These are phyloP conservation scores for Bruguiera hainesii DNA, from an alignment of 441 rosid genomes.

Conservation along the genomic window DNA sequence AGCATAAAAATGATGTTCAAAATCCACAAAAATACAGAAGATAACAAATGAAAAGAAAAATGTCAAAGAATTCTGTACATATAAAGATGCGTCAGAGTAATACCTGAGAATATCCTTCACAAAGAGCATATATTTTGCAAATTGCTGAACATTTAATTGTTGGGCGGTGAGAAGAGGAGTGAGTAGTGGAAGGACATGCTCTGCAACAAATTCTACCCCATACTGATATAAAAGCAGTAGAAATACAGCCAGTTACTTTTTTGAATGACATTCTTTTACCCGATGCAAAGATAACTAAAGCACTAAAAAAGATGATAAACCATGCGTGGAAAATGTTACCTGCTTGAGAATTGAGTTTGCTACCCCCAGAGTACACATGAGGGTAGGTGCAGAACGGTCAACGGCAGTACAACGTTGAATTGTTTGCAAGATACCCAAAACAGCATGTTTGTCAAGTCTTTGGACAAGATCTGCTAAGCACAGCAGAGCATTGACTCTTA, in stretches of 20 bases:
- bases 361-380: conserved; percentile 91
- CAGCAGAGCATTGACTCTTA: conserved; percentile 86
- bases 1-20: not conserved
- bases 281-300: not conserved
- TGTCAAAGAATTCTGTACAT: not conserved
- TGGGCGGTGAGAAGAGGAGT: conserved; percentile 83
- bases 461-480: conserved; percentile 81
- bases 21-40: not conserved
- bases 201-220: conserved; percentile 78
- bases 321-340: conserved; percentile 33
- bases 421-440: conserved; percentile 75
- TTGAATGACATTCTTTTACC: not conserved
- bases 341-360: conserved; percentile 88
- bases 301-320: conserved; percentile 10
- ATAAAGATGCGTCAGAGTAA: not conserved
- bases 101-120: conserved; percentile 91
- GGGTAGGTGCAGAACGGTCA: conserved; percentile 92
- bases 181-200: conserved; percentile 79
- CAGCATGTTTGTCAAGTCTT: conserved; percentile 70
- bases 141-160: conserved; percentile 82
- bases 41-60: not conserved
- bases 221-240: conserved; percentile 38
- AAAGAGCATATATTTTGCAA: conserved; percentile 86
- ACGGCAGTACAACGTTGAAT: conserved; percentile 92
- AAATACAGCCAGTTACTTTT: conserved; percentile 15